Base-by-base conservation (phyloP, 2,329 filamentous ascomycete species). In the Hypoxylon sp. region DNA sequence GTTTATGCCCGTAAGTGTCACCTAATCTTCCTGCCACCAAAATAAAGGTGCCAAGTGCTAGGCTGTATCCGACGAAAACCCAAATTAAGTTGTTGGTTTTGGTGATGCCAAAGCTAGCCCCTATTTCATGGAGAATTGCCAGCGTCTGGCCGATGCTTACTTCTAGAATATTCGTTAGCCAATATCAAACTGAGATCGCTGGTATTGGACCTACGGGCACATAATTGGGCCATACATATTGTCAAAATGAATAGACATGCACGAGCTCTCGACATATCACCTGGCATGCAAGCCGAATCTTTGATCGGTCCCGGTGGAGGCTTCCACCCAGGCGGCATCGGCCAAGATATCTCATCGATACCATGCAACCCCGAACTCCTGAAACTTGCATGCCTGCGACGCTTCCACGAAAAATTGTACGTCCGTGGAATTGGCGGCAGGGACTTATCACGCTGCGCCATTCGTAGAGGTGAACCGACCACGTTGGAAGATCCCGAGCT, bases 21-120 rank as follows among this genome's bases (percentile, higher is more conserved):
- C 88, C 87, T 2, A 90, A 75, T 0, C 88, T 82, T 2, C 87
- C 87, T 2, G 83, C 84, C 1, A 87, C 79, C 2, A 90, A 79
- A 32, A 90, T 85, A 70, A 89, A 89, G 0, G 87, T 85, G 10
- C 87, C 87, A 5, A 82, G 80, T 5, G 81, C 86, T 69, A 90
- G 76, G 9, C 81, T 83, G 73, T 89, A 91, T 1, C 86, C 86
- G 0, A 86, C 87, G 10, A 87, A 81, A 50, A 86, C 82, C 87
- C 88, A 90, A 50, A 81, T 82, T 13, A 88, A 77, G n/a, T 82
- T 75, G 7, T 82, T 82, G 0, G 79, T 75, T 2, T 82, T 79
- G 2, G 73, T 79, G 49, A 84, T 76, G 14, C 78, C 78, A 67
- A 88, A 87, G 50, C 78, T 81, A 11, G 74, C 69, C 17, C 83